Base-by-base conservation (phyloP, 78 protist species). In the Dictyostelium purpureum region DNA sequence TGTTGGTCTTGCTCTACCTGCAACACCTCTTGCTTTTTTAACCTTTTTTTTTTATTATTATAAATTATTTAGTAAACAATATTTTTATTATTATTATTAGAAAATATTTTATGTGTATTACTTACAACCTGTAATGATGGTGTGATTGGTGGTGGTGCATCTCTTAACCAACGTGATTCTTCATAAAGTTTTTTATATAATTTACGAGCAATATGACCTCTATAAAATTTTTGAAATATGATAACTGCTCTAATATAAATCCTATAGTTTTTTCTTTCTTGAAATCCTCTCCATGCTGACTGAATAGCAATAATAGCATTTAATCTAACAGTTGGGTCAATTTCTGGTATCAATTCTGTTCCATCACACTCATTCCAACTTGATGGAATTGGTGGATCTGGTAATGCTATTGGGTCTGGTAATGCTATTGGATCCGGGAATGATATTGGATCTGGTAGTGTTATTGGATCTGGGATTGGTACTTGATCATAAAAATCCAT, bases 1-100 rank as follows among this genome's bases (percentile, higher is more conserved):
- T 57, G 92, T 61, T 61, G 92, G 92, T 73, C 92, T 73, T 1
- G 37, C 43, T 85, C 92, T 70, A 35, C 92, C 92, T 33, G 61
- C 28, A 18, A 54, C 79, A 21, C 92, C 92, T 61, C 52, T 69
- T 33, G 92, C 45, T 73, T 77, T 85, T 59, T 47, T 71, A 47
- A 85, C 59, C 92, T 83, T 33, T 43, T 24, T 70, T 43, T n/a
- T 9, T 24, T 16, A 43, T 35, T 71, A 82, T 67, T 63, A 26
- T 18, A 31, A 45, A 47, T 35, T 63, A 2, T 0, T 35, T 24
- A 26, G 7, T 45, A 51, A 63, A 16, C 3, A 63, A n/a, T n/a
- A 51, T 49, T 52, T 47, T 14, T 26, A 67, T 14, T 31, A 37
- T 69, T 2, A 42, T 67, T 21, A n/a, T 37, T 18, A 38, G 7